Conservation (phyloP, 1,139 yeast genomes). For the Pichia sp. region DNA sequence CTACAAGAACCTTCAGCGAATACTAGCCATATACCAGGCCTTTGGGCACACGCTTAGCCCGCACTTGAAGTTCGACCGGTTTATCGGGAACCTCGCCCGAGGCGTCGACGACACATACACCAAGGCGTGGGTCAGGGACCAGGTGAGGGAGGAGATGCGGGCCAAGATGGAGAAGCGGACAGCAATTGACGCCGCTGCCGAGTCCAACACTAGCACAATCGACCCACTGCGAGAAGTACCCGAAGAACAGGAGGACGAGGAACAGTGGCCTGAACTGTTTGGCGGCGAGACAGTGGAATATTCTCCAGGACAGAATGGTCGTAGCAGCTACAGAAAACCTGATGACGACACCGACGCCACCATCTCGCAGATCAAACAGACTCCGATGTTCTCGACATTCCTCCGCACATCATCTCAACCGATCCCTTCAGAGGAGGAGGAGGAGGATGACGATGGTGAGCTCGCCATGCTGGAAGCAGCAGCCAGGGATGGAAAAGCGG, state of each 20-base stretch:
- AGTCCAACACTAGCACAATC: background rate
- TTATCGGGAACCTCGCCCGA: conserved; percentile 24
- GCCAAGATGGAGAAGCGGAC: conserved; percentile 10
- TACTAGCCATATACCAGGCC: conserved; percentile 29
- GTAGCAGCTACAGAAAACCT: conserved; percentile 2
- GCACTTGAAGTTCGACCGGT: conserved; percentile 29
- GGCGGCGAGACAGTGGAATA: conserved; percentile 21
- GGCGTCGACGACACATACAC: conserved; percentile 21
- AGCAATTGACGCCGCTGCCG: background rate
- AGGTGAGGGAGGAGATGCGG: conserved; percentile 17
- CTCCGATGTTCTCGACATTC: conserved; percentile 15
- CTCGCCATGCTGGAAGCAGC: background rate
- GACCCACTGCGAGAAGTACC: background rate
- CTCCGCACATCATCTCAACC: conserved; percentile 19
- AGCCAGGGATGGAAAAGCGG: background rate
- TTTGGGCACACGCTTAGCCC: conserved; percentile 34
- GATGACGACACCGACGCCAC: conserved; percentile 13
- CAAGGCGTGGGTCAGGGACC: conserved; percentile 16
- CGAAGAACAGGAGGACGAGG: conserved; percentile 4
- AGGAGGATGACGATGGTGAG: background rate
- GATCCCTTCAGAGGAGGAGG: background rate
- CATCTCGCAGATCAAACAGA: conserved; percentile 12
- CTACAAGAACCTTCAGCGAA: conserved; percentile 28
- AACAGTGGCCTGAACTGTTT: conserved; percentile 18
- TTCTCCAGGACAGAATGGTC: conserved; percentile 12